These are phyloP conservation scores for Aspergillus cavernicola DNA, from an alignment of 495 filamentous ascomycete genomes.

Conservation along the genomic window DNA sequence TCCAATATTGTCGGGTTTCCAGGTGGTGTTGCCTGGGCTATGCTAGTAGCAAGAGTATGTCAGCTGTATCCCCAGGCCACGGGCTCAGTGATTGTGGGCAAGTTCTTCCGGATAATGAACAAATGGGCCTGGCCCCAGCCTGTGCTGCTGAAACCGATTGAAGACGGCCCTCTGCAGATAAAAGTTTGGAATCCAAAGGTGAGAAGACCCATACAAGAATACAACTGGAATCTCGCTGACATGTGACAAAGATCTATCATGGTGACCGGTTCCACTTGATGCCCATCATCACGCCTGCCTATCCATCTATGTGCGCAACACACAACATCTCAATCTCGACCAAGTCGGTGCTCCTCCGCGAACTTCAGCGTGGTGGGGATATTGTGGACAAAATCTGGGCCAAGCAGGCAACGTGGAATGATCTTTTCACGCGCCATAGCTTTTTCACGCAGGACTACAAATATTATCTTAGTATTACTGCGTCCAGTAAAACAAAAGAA, in stretches of 20 bases:
- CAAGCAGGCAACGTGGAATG: constrained; percentile 75
- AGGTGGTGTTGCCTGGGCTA: constrained; percentile 95
- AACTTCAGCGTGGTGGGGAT: constrained; percentile 71
- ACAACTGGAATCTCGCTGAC: background rate
- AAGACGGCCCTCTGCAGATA: constrained; percentile 73
- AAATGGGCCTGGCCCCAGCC: constrained; percentile 94
- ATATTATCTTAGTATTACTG: constrained; percentile 86
- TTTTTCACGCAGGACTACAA: constrained; percentile 93
- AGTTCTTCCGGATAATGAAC: constrained; percentile 90
- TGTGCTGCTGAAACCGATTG: constrained; percentile 82
- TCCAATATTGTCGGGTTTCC: constrained; percentile 95
- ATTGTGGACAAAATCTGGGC: constrained; percentile 78
- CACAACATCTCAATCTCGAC: constrained; percentile 89
- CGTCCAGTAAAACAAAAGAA: constrained; percentile 82
- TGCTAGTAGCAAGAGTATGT: constrained; percentile 92
- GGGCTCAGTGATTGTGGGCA: constrained; percentile 76
- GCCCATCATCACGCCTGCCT: constrained; percentile 96
- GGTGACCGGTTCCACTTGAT: constrained; percentile 82
- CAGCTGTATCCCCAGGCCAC: constrained; percentile 95
- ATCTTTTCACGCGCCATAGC: constrained; percentile 78
- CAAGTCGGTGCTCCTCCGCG: constrained; percentile 74
- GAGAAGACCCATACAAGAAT: constrained; percentile 11
- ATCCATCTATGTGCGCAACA: constrained; percentile 93
- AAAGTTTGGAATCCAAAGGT: constrained; percentile 95
- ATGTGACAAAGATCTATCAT: constrained; percentile 61